Evolutionary conservation across 768 basidiomycete genomes (phyloP).

Genomic region (Tulasnella calospora): DNA sequence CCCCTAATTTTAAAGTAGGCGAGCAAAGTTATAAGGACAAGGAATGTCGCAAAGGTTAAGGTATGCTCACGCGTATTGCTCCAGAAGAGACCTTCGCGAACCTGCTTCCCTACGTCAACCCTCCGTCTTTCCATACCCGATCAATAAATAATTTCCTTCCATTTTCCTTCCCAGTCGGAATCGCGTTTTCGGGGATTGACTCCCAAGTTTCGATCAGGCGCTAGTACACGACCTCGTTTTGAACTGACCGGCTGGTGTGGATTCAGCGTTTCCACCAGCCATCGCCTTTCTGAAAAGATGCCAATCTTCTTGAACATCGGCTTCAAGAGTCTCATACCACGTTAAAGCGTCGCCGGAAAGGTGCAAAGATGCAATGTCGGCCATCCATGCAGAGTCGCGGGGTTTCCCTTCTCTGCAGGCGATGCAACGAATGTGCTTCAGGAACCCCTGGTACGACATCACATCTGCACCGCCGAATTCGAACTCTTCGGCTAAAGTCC

Average conservation of each 20-base stretch:
- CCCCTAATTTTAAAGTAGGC: not conserved
- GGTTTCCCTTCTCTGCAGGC: not conserved
- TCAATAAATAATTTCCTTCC: not conserved
- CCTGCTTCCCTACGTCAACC: no score
- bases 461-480: not conserved
- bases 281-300: not conserved
- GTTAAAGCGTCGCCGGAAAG: not conserved
- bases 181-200: not conserved
- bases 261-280: not conserved
- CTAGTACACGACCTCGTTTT: not conserved
- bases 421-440: not conserved
- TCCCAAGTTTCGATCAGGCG: not conserved
- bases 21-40: not conserved
- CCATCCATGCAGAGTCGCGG: not conserved
- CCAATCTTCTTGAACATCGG: not conserved
- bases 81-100: no score
- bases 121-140: not conserved
- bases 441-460: not conserved
- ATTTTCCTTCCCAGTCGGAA: not conserved
- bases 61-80: no score
- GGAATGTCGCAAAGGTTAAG: not conserved
- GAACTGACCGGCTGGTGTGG: no score
- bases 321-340: not conserved
- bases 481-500: not conserved
- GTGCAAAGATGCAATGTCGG: not conserved